Evolutionary conservation across 306 rosid genomes (phyloP).

Genomic region (Calophaca sinica): DNA sequence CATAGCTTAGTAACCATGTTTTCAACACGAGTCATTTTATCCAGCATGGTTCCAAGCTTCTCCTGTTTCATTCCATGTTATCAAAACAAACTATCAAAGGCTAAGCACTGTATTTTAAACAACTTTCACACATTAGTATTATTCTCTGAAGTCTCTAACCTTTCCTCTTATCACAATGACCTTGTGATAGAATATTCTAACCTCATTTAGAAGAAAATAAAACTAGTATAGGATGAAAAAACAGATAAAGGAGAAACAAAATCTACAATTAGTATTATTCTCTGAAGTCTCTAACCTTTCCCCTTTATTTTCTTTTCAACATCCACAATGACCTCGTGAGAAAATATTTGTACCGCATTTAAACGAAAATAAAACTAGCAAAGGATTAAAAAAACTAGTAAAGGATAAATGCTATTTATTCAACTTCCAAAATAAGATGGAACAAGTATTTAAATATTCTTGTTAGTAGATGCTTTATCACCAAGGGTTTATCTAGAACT

Average conservation of each 20-base stretch:
- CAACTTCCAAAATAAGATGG: conserved; percentile 32
- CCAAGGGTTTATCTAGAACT: conserved; percentile 3
- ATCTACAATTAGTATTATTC: conserved; percentile 8
- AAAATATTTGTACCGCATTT: conserved; percentile 8
- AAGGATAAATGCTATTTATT: conserved; percentile 15
- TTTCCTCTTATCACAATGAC: conserved; percentile 11
- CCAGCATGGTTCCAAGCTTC: conserved; percentile 94
- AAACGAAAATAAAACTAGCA: conserved; percentile 25
- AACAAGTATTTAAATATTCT: conserved; percentile 4
- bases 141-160: conserved; percentile 29
- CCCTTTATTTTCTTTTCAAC: conserved; percentile 12
- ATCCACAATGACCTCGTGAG: neutral
- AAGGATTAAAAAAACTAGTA: conserved; percentile 3
- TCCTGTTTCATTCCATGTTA: conserved; percentile 65
- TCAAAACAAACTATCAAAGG: conserved; percentile 43
- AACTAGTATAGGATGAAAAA: conserved; percentile 2
- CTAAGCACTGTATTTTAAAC: conserved; percentile 30
- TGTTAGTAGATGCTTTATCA: conserved; percentile 1
- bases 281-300: conserved; percentile 15
- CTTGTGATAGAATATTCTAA: conserved; percentile 9
- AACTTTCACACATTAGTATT: conserved; percentile 23
- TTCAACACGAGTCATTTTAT: conserved; percentile 83
- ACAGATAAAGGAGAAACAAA: neutral
- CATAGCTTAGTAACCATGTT: conserved; percentile 61
- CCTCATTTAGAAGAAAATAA: conserved; percentile 9